Conservation (phyloP, 805 yeast genomes). For the Wickerhamomyces canadensis region DNA sequence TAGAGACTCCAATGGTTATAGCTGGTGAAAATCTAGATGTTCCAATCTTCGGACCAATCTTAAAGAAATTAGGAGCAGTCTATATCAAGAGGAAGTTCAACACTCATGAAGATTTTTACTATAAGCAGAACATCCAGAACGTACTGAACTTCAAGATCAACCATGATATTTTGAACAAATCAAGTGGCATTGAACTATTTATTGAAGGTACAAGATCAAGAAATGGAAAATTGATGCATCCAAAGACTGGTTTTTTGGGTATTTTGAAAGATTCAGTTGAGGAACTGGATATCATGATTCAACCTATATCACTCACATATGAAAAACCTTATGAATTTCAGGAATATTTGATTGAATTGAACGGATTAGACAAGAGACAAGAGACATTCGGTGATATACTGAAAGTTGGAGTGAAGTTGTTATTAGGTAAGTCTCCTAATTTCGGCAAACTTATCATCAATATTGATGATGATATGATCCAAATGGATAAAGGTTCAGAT, state of each 20-base stretch:
- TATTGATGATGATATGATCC: constrained; percentile 8
- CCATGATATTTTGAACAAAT: constrained; percentile 3
- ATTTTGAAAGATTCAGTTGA: constrained; percentile 12
- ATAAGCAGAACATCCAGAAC: constrained; percentile 9
- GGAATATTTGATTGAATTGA: constrained; percentile 18
- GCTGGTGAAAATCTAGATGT: constrained; percentile 22
- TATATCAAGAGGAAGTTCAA: constrained; percentile 18
- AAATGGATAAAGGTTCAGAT: constrained; percentile 1
- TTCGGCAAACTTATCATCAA: constrained; percentile 19
- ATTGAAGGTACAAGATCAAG: constrained; percentile 22
- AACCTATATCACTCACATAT: constrained; percentile 17
- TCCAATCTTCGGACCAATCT: constrained; percentile 16
- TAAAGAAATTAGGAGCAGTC: constrained; percentile 16
- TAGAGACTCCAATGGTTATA: constrained; percentile 19
- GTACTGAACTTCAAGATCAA: constrained; percentile 4
- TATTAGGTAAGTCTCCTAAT: constrained; percentile 7
- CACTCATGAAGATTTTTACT: constrained; percentile 13
- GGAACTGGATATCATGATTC: constrained; percentile 5
- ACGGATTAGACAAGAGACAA: constrained; percentile 20
- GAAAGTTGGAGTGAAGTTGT: constrained; percentile 7
- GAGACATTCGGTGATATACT: constrained; percentile 17
- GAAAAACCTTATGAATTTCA: constrained; percentile 22
- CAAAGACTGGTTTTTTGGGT: constrained; percentile 19
- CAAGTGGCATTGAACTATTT: constrained; percentile 14
- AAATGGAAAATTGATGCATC: constrained; percentile 20